Evolutionary conservation across 352 stramenopile species (phyloP).

Genomic region (Paralagenidium karlingii): DNA sequence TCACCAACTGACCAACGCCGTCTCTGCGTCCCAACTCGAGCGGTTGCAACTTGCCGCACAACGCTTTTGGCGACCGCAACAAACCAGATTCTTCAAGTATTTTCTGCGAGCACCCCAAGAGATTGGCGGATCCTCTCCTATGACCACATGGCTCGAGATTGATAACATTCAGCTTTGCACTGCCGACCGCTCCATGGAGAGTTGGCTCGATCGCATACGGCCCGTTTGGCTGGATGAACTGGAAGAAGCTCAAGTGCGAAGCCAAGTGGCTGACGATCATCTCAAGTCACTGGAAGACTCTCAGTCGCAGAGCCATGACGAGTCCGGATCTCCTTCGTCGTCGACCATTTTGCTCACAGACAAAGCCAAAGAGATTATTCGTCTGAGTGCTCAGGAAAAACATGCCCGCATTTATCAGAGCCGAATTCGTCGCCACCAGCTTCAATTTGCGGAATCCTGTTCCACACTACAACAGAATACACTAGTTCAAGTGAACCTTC

Average conservation of each 20-base stretch:
- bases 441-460: too few species aligned
- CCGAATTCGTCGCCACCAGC: too few species aligned
- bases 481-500: too few species aligned
- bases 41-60: neutral
- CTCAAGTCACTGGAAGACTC: slow-evolving; percentile 24
- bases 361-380: too few species aligned
- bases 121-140: slow-evolving; percentile 12
- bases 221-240: slow-evolving; percentile 64
- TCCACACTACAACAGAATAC: too few species aligned
- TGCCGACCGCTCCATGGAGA: too few species aligned
- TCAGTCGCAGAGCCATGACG: too few species aligned
- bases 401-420: too few species aligned
- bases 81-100: slow-evolving; percentile 42
- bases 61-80: slow-evolving; percentile 40
- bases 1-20: neutral
- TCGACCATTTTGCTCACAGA: too few species aligned
- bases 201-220: slow-evolving; percentile 55
- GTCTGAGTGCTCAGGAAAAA: too few species aligned
- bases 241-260: slow-evolving; percentile 42
- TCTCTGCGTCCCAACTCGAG: neutral
- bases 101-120: slow-evolving; percentile 35
- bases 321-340: too few species aligned
- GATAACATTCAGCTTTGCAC: slow-evolving; percentile 20
- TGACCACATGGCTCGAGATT: slow-evolving; percentile 36
- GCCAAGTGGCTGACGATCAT: slow-evolving; percentile 14